These are phyloP conservation scores for Pythium volutum DNA, from an alignment of 352 stramenopile genomes.

Conservation along the genomic window DNA sequence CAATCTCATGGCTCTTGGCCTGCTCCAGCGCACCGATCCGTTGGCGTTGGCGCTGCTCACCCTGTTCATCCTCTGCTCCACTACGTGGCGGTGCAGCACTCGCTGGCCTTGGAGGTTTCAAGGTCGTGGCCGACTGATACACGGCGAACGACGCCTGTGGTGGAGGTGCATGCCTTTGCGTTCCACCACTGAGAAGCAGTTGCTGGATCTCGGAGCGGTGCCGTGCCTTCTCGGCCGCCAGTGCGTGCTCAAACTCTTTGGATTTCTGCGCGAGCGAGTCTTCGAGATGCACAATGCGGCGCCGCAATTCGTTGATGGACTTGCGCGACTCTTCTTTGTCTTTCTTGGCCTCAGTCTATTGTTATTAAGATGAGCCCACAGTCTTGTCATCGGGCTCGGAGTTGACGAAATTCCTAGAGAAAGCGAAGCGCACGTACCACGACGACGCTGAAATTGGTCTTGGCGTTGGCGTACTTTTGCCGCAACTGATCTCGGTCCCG, in stretches of 20 bases:
- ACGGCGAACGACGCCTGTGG: constrained; percentile 1
- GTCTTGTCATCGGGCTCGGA: background rate
- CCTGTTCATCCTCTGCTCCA: constrained; percentile 18
- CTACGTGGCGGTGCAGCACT: background rate
- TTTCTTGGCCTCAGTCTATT: constrained; percentile 64
- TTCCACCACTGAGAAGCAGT: constrained; percentile 40
- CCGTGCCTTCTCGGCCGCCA: constrained; percentile 38
- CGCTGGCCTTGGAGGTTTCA: constrained; percentile 15
- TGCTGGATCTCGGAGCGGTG: constrained; percentile 58
- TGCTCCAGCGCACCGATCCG: constrained; percentile 49
- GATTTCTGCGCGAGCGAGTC: constrained; percentile 48
- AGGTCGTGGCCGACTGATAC: background rate
- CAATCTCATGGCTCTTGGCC: constrained; percentile 66
- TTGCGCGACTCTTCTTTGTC: constrained; percentile 65
- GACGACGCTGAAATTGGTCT: constrained; percentile 70
- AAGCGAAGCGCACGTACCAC: constrained; percentile 31
- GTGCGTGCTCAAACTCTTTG: constrained; percentile 57
- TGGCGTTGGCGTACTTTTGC: constrained; percentile 78
- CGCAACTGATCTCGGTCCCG: constrained; percentile 65
- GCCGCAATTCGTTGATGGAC: constrained; percentile 51
- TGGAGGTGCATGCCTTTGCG: constrained; percentile 21
- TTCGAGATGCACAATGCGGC: constrained; percentile 46
- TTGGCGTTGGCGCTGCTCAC: constrained; percentile 40
- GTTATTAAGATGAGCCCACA: background rate
- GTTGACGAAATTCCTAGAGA: background rate